A percentile compares a stretch with the other conserved stretches of the same genome.
Evolutionary conservation across 2,329 filamentous ascomycete species (phyloP).

Genomic region (Exophiala dermatitidis): DNA sequence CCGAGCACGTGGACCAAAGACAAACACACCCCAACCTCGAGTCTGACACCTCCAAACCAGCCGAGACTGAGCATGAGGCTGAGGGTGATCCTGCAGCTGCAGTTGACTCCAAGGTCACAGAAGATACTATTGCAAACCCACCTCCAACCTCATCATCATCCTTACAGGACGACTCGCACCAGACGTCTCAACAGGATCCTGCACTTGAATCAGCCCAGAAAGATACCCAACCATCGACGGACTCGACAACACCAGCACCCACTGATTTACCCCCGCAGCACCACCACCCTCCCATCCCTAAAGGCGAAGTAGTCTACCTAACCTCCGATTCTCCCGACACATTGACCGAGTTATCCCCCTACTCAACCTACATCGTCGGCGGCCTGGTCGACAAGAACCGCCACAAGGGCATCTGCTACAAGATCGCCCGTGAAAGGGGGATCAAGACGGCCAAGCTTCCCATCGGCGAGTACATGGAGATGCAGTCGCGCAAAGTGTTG

Average conservation of each 20-base stretch:
- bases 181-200: neutral
- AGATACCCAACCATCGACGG: neutral
- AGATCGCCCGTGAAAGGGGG: constrained; percentile 58
- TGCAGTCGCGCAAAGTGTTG: constrained; percentile 77
- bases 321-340: constrained; percentile 86
- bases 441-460: constrained; percentile 85
- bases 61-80: no score
- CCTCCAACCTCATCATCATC: no score
- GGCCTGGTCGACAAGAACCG: constrained; percentile 94
- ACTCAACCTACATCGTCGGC: constrained; percentile 87
- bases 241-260: neutral
- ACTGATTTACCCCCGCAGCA: neutral
- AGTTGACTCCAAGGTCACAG: no score
- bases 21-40: no score
- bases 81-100: no score
- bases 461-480: constrained; percentile 90
- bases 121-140: no score
- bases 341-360: constrained; percentile 72
- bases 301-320: constrained; percentile 70
- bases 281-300: neutral
- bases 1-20: neutral
- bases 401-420: constrained; percentile 90
- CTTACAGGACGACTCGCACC: neutral
- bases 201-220: neutral
- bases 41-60: no score